A percentile compares a stretch with the other conserved stretches of the same genome.
Evolutionary conservation across 805 yeast genomes (phyloP).

Genomic region (Wickerhamiella qilinensis): DNA sequence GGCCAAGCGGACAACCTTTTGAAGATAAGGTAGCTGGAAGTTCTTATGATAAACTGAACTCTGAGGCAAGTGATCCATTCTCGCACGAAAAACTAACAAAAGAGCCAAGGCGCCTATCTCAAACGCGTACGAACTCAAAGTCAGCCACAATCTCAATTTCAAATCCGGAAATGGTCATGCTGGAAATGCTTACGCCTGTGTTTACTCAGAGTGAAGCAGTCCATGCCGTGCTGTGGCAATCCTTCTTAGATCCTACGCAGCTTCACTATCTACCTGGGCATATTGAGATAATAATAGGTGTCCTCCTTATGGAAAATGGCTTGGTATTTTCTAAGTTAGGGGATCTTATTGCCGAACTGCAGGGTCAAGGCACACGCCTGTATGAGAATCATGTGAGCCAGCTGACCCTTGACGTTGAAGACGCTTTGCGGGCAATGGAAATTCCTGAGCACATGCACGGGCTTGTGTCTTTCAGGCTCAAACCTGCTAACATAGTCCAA

Average conservation of each 20-base stretch:
- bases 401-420: neutral
- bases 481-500: too few species aligned
- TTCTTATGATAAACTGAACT: too few species aligned
- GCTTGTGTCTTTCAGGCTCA: too few species aligned
- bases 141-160: too few species aligned
- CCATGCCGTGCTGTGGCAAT: neutral
- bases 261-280: neutral
- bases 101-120: too few species aligned
- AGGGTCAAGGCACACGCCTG: neutral
- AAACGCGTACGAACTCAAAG: too few species aligned
- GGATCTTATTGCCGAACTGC: conserved; percentile 1
- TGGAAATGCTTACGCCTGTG: neutral
- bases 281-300: neutral
- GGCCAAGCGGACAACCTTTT: too few species aligned
- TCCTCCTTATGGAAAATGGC: conserved; percentile 2
- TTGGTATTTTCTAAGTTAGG: neutral
- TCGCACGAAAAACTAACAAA: too few species aligned
- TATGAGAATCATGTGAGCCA: neutral
- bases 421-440: too few species aligned
- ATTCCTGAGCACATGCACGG: too few species aligned
- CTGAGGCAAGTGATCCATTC: too few species aligned
- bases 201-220: neutral
- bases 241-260: neutral
- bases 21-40: too few species aligned
- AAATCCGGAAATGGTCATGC: neutral